Conservation (phyloP, 2,329 filamentous ascomycete genomes). For the Lomentospora prolificans region DNA sequence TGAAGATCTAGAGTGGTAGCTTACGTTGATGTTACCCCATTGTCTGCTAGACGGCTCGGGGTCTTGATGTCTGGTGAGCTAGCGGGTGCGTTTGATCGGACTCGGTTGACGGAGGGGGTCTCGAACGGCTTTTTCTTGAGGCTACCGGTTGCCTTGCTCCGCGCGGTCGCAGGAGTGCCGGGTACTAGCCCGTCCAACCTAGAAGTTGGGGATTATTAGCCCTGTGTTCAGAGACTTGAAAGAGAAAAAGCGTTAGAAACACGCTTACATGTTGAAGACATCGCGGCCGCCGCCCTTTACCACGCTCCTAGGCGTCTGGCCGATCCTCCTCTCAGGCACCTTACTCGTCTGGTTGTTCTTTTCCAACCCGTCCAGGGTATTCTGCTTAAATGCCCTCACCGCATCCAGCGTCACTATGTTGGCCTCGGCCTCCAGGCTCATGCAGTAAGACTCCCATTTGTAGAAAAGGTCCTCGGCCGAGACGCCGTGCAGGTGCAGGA, state of each 20-base stretch:
- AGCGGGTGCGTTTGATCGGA: constrained; percentile 31
- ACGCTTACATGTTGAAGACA: constrained; percentile 66
- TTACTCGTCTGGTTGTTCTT: constrained; percentile 58
- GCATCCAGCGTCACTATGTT: constrained; percentile 56
- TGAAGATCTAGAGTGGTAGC: constrained; percentile 12
- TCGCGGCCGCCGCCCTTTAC: constrained; percentile 50
- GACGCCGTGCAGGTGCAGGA: constrained; percentile 74
- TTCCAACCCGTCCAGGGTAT: constrained; percentile 76
- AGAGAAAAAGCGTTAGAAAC: neutral
- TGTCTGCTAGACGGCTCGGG: constrained; percentile 4
- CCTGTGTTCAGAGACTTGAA: too few relatives aligned
- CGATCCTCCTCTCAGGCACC: constrained; percentile 51
- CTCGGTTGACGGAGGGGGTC: constrained; percentile 36
- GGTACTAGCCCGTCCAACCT: constrained; percentile 57
- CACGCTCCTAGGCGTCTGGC: constrained; percentile 52
- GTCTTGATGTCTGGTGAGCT: constrained; percentile 34
- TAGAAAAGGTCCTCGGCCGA: constrained; percentile 82
- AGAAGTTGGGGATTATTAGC: too few relatives aligned
- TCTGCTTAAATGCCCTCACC: constrained; percentile 72
- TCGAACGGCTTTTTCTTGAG: constrained; percentile 28
- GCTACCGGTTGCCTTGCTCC: constrained; percentile 16
- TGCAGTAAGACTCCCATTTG: constrained; percentile 98
- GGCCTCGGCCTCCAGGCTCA: constrained; percentile 83
- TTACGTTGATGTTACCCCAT: constrained; percentile 19
- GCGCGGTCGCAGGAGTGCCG: constrained; percentile 40